Base-by-base conservation (phyloP, 208 protist species). In the Crithidia acanthocephali region DNA sequence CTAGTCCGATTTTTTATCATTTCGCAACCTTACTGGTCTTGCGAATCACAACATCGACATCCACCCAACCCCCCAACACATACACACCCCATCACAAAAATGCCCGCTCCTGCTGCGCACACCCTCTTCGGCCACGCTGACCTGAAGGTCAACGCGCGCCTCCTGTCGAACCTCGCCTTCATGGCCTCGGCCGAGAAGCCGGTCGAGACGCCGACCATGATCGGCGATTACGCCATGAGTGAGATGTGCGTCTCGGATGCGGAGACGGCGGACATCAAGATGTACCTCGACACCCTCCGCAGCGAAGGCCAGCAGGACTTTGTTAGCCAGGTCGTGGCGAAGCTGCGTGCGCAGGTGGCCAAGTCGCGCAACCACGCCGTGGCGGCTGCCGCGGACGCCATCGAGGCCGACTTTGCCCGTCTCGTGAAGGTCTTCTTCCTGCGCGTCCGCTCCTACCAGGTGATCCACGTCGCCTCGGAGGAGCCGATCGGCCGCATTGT, bases 201-300 rank as follows among this genome's bases (percentile, higher is more conserved):
- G 37, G 66, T 83, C 25, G 73, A 78, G 53, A 68, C 53, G 44
- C 74, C 82, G 42, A 68, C 62, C 18, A 20, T 83, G 15, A 28
- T 81, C 15, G 78, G 75, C 25, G 72, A 77, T 71, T 83, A 84
- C 50, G 82, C 82, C 51, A 69, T 87, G 42, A 81, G 52, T 52
- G 82, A 87, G 64, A 81, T 87, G 66, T 87, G 82, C 72, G 66
- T 87, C n/a, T 80, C 70, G 15, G 68, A 87, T 16, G 27, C 51
- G 51, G 78, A 83, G 62, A 51, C 61, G 33, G 57, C 32, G 25
- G 58, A 81, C 32, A 50, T 81, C 42, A 83, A 79, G 63, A 76
- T 78, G 60, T 61, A 51, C 67, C 22, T 81, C 22, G 42, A 57
- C 56, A 74, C 65, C 48, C 64, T 87, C 18, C 77, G 82, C 74